These are phyloP conservation scores for Auriscalpium orientale DNA, from an alignment of 768 basidiomycete species.

Conservation along the genomic window DNA sequence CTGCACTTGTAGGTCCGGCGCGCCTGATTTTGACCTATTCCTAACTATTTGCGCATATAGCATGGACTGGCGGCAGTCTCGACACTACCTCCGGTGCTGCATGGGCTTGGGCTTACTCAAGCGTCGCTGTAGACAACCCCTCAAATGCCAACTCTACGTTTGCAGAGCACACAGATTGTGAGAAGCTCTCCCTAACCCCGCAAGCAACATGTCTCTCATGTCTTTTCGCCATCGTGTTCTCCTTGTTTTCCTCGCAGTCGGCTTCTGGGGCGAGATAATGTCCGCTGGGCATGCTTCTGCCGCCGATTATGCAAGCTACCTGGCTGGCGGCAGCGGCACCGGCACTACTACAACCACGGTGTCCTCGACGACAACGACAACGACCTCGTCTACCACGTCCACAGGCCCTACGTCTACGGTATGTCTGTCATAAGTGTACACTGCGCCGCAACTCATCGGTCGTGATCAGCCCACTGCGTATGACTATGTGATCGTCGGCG, in stretches of 20 bases:
- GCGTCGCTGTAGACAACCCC: conserved; percentile 38
- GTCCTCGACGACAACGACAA: conserved; percentile 24
- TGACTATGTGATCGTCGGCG: conserved; percentile 48
- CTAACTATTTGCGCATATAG: conserved; percentile 18
- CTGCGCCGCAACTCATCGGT: too few relatives aligned
- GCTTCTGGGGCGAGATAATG: conserved; percentile 50
- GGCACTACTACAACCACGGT: conserved; percentile 21
- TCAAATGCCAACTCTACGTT: conserved; percentile 44
- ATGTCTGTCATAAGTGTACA: background rate
- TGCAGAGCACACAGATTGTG: conserved; percentile 53
- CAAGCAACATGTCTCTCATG: background rate
- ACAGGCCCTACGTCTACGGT: conserved; percentile 15
- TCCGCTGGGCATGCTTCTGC: conserved; percentile 33
- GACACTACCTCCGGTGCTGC: conserved; percentile 28
- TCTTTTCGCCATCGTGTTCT: background rate
- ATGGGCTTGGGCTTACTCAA: conserved; percentile 45
- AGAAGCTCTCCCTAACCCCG: conserved; percentile 13
- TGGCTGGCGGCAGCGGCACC: conserved; percentile 36
- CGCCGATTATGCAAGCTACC: conserved; percentile 41
- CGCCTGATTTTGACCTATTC: background rate
- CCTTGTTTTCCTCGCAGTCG: conserved; percentile 29
- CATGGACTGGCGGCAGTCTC: conserved; percentile 34
- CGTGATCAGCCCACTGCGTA: conserved; percentile 34
- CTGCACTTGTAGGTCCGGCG: conserved; percentile 42
- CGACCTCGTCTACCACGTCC: conserved; percentile 29